These are phyloP conservation scores for Lipomyces anomalus DNA, from an alignment of 805 yeast genomes.

Conservation along the genomic window DNA sequence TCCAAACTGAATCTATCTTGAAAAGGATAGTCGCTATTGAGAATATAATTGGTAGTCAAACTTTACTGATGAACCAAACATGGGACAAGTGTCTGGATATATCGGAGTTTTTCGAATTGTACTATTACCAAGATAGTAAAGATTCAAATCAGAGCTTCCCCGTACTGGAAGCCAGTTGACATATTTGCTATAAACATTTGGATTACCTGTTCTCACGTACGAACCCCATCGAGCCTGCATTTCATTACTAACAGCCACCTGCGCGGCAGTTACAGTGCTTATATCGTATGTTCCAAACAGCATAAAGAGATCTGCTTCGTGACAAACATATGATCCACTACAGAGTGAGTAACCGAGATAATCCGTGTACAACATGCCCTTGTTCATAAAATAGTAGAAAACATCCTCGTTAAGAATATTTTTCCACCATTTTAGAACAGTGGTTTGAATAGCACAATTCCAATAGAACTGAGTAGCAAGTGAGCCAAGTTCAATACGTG, in stretches of 20 bases:
- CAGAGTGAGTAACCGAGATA: slow-evolving; percentile 22
- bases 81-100: slow-evolving; percentile 5
- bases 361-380: slow-evolving; percentile 28
- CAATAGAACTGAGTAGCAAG: slow-evolving; percentile 26
- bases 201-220: slow-evolving; percentile 27
- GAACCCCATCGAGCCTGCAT: slow-evolving; percentile 29
- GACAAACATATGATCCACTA: slow-evolving; percentile 27
- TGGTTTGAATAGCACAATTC: slow-evolving; percentile 27
- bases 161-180: slow-evolving; percentile 20
- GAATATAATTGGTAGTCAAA: slow-evolving; percentile 21
- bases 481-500: slow-evolving; percentile 10
- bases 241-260: slow-evolving; percentile 21
- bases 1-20: too few relatives aligned
- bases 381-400: slow-evolving; percentile 26
- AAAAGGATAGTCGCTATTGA: too few relatives aligned
- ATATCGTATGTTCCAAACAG: slow-evolving; percentile 29
- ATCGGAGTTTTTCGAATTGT: not conserved
- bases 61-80: slow-evolving; percentile 9
- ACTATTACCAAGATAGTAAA: slow-evolving; percentile 7
- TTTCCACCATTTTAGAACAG: slow-evolving; percentile 5
- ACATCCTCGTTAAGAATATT: slow-evolving; percentile 9
- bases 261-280: slow-evolving; percentile 17
- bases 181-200: slow-evolving; percentile 22
- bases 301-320: slow-evolving; percentile 30
- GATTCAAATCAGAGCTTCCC: slow-evolving; percentile 3